These are phyloP conservation scores for Emmonsia crescens DNA, from an alignment of 2,329 filamentous ascomycete species.

Conservation along the genomic window DNA sequence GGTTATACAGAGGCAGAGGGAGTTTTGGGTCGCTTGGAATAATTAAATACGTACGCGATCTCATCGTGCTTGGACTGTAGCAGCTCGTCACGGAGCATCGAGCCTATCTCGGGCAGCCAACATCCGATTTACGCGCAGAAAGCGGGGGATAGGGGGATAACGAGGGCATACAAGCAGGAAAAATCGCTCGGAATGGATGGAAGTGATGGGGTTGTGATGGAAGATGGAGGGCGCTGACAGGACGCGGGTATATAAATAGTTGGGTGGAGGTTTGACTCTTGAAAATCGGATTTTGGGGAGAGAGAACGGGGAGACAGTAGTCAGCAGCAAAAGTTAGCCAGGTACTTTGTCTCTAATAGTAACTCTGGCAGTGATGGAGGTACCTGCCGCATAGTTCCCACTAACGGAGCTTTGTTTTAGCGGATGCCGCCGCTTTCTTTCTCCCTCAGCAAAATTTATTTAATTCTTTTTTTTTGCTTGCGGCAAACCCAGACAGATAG, in stretches of 20 bases:
- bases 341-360: background rate
- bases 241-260: too few relatives aligned
- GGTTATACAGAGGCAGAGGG: slow-evolving; percentile 12
- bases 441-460: background rate
- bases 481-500: background rate
- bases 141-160: slow-evolving; percentile 28
- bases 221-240: slow-evolving; percentile 25
- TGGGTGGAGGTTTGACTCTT: background rate
- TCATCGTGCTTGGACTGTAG: slow-evolving; percentile 41
- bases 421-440: slow-evolving; percentile 3
- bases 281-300: background rate
- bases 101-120: slow-evolving; percentile 37
- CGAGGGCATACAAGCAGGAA: slow-evolving; percentile 34
- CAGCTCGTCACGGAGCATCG: slow-evolving; percentile 41
- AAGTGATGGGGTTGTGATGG: slow-evolving; percentile 30
- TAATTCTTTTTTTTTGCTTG: background rate
- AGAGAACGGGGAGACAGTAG: background rate
- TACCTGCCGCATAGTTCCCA: background rate
- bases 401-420: slow-evolving; percentile 5
- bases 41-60: slow-evolving; percentile 38
- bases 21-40: slow-evolving; percentile 20
- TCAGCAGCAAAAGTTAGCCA: background rate
- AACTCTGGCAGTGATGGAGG: background rate
- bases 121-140: slow-evolving; percentile 41
- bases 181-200: slow-evolving; percentile 36